Conservation (phyloP, 2,329 filamentous ascomycete genomes). For the Fusarium abutilonis region DNA sequence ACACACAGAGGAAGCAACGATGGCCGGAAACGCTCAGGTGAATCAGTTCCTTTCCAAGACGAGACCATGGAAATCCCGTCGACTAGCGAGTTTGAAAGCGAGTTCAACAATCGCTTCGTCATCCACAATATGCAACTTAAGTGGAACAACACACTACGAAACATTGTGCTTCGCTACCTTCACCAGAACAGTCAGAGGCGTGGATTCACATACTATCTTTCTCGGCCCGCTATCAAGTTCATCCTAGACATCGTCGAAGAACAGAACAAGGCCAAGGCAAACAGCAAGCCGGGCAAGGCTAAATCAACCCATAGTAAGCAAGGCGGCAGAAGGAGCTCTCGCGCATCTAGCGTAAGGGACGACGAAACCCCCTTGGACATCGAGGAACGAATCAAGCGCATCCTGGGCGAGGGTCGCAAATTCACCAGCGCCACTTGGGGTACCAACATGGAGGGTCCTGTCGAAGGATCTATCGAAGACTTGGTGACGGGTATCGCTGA, state of each 20-base stretch:
- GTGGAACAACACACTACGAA: conserved; percentile 96
- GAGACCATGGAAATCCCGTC: conserved; percentile 73
- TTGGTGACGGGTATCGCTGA: conserved; percentile 80
- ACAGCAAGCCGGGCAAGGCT: conserved; percentile 45
- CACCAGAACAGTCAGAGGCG: conserved; percentile 96
- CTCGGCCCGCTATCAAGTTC: conserved; percentile 93
- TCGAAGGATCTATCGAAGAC: conserved; percentile 65
- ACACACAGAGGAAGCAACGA: conserved; percentile 44
- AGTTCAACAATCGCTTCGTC: conserved; percentile 98
- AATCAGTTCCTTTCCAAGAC: conserved; percentile 63
- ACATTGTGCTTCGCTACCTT: conserved; percentile 96
- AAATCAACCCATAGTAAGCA: conserved; percentile 44
- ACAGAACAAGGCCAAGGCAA: conserved; percentile 76
- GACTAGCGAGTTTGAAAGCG: conserved; percentile 84
- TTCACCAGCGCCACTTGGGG: conserved; percentile 66
- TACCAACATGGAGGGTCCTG: conserved; percentile 47
- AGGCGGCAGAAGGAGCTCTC: conserved; percentile 48
- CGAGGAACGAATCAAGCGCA: conserved; percentile 84
- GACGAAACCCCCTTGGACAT: conserved; percentile 73
- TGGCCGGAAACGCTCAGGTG: conserved; percentile 48
- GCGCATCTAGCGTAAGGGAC: conserved; percentile 56
- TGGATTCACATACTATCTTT: conserved; percentile 98
- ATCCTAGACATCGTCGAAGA: conserved; percentile 98
- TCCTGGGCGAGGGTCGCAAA: conserved; percentile 83
- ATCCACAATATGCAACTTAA: conserved; percentile 98